A percentile compares a stretch with the other conserved stretches of the same genome.
phyloP scores from a whole-genome alignment of 139 green algal genomes.

The Ettlia oleoabundans region DNA sequence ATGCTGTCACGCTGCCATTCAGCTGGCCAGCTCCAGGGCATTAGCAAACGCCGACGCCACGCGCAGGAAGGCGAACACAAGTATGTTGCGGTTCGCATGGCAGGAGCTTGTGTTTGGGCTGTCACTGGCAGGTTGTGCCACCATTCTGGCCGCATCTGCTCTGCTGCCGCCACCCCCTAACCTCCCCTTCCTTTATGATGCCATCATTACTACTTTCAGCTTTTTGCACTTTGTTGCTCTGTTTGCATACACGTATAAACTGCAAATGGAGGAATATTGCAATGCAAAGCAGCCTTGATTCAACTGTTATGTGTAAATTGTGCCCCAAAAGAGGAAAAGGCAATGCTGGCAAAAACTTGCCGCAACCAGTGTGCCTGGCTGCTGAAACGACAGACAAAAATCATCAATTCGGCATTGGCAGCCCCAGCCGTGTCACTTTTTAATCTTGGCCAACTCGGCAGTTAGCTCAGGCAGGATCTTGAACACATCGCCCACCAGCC shows the following conservation, averaged over 20 bases:
- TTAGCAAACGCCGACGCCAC: background rate
- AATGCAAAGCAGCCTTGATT: too few species aligned
- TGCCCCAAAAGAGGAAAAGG: too few species aligned
- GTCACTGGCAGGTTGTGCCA: background rate
- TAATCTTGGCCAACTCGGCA: slow-evolving; percentile 55
- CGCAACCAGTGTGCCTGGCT: too few species aligned
- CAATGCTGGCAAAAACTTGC: too few species aligned
- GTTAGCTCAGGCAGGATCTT: slow-evolving; percentile 79
- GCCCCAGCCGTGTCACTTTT: too few species aligned
- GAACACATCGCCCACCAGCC: slow-evolving; percentile 88
- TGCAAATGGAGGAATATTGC: background rate
- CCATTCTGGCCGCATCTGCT: background rate
- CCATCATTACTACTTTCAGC: slow-evolving; percentile 24
- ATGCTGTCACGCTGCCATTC: slow-evolving; percentile 3
- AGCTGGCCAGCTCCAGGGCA: background rate
- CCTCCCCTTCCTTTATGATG: slow-evolving; percentile 49
- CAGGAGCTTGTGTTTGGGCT: background rate
- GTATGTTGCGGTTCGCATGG: background rate
- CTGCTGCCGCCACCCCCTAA: slow-evolving; percentile 26
- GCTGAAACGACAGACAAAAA: too few species aligned
- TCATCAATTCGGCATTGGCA: too few species aligned
- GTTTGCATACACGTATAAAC: slow-evolving; percentile 24
- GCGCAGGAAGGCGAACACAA: background rate
- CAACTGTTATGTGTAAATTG: too few species aligned
- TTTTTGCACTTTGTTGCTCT: slow-evolving; percentile 36